These are phyloP conservation scores for Capsella rubella DNA, from an alignment of 441 rosid species.

Conservation along the genomic window DNA sequence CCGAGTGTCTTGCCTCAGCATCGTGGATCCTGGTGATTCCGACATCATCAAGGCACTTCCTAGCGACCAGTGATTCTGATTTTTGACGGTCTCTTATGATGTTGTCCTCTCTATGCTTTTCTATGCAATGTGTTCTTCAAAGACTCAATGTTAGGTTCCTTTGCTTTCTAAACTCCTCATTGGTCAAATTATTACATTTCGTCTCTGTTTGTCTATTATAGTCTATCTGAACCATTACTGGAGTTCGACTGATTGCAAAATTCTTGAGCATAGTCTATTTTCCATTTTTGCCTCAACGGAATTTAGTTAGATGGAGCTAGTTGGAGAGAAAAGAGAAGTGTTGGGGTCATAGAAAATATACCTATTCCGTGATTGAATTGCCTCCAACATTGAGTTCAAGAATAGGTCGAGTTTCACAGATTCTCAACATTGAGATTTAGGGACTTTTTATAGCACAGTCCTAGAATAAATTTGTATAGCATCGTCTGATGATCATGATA, in stretches of 20 bases:
- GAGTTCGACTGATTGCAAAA: slow-evolving; percentile 11
- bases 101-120: slow-evolving; percentile 5
- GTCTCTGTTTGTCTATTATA: neutral
- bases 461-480: slow-evolving; percentile 48
- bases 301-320: neutral
- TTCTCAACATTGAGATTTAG: slow-evolving; percentile 67
- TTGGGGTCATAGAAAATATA: slow-evolving; percentile 44
- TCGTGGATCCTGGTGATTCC: slow-evolving; percentile 75
- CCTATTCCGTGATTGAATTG: slow-evolving; percentile 76
- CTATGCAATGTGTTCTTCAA: slow-evolving; percentile 21
- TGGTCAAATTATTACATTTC: slow-evolving; percentile 21
- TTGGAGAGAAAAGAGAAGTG: neutral
- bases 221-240: too few species aligned
- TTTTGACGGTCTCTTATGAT: slow-evolving; percentile 10
- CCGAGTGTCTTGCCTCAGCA: slow-evolving; percentile 91
- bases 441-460: slow-evolving; percentile 71
- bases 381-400: slow-evolving; percentile 84
- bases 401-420: slow-evolving; percentile 79
- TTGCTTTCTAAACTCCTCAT: slow-evolving; percentile 5
- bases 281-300: neutral
- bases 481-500: slow-evolving; percentile 25
- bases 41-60: slow-evolving; percentile 50
- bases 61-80: slow-evolving; percentile 31
- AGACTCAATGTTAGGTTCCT: slow-evolving; percentile 27
- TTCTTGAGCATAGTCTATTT: neutral